phyloP scores from a whole-genome alignment of 106 monocot genomes.

The Agapanthus africanus region DNA sequence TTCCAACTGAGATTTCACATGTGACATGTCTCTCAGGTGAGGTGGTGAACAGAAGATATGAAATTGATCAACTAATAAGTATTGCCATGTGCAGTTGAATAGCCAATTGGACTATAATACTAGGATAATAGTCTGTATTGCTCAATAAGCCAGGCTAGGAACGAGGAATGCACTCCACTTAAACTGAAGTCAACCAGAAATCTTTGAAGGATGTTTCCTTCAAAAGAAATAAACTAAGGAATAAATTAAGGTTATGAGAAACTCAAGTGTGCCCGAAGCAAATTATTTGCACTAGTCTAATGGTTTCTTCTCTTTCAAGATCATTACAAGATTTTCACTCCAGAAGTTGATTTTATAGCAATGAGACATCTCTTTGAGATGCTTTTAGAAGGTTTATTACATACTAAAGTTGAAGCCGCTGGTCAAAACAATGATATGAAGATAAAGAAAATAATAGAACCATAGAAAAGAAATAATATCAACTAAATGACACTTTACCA shows the following conservation, averaged over 20 bases:
- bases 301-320: not conserved
- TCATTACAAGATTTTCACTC: not conserved
- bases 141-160: not conserved
- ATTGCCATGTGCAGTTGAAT: not conserved
- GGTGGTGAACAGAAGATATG: not conserved
- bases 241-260: not conserved
- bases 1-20: not conserved
- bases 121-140: not conserved
- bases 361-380: too few species aligned
- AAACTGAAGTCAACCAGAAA: not conserved
- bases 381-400: too few species aligned
- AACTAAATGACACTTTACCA: slow-evolving; percentile 40
- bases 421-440: not conserved
- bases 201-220: not conserved
- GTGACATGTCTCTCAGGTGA: too few species aligned
- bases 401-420: not conserved
- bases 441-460: not conserved
- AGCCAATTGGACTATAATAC: too few species aligned
- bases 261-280: not conserved
- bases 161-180: not conserved
- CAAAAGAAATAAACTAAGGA: not conserved
- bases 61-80: not conserved
- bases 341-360: not conserved
- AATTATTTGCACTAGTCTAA: not conserved
- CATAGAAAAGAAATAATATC: not conserved